Evolutionary conservation across 2,329 filamentous ascomycete genomes (phyloP).

Genomic region (Coniella vitis): DNA sequence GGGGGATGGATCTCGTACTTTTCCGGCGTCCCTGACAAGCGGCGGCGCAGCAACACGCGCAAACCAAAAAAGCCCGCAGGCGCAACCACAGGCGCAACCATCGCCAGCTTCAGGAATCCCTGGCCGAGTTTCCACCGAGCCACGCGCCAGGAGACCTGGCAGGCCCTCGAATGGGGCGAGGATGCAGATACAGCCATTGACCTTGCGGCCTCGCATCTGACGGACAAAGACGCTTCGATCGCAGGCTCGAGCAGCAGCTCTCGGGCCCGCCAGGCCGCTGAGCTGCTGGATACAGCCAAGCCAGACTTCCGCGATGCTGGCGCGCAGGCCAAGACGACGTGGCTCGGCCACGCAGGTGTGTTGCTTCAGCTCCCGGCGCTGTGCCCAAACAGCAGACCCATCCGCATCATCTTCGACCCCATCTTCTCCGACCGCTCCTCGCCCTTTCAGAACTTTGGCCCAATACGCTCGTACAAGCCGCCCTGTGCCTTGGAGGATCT

Average conservation of each 20-base stretch:
- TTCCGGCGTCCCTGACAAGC: slow-evolving; percentile 4
- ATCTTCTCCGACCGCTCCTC: slow-evolving; percentile 38
- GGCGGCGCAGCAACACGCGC: background rate
- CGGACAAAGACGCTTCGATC: background rate
- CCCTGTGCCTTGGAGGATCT: slow-evolving; percentile 43
- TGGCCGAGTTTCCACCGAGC: slow-evolving; percentile 24
- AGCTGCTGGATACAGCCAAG: slow-evolving; percentile 15
- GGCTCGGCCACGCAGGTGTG: slow-evolving; percentile 70
- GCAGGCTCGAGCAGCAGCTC: slow-evolving; percentile 2
- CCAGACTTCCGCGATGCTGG: slow-evolving; percentile 20
- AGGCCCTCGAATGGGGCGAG: slow-evolving; percentile 20
- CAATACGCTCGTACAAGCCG: slow-evolving; percentile 43
- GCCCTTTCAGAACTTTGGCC: slow-evolving; percentile 38
- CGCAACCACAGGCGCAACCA: background rate
- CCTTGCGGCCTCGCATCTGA: slow-evolving; percentile 18
- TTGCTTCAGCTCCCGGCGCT: slow-evolving; percentile 58
- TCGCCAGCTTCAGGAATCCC: slow-evolving; percentile 22
- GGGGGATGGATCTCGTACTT: slow-evolving; percentile 4
- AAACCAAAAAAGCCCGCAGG: background rate
- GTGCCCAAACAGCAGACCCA: slow-evolving; percentile 18
- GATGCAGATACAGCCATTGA: slow-evolving; percentile 18
- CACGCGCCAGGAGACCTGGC: slow-evolving; percentile 15
- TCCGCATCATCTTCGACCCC: slow-evolving; percentile 44
- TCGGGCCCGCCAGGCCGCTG: slow-evolving; percentile 16
- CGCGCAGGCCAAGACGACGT: slow-evolving; percentile 44